Evolutionary conservation across 2,329 filamentous ascomycete genomes (phyloP).

Genomic region (Chrysosporium queenslandicum): DNA sequence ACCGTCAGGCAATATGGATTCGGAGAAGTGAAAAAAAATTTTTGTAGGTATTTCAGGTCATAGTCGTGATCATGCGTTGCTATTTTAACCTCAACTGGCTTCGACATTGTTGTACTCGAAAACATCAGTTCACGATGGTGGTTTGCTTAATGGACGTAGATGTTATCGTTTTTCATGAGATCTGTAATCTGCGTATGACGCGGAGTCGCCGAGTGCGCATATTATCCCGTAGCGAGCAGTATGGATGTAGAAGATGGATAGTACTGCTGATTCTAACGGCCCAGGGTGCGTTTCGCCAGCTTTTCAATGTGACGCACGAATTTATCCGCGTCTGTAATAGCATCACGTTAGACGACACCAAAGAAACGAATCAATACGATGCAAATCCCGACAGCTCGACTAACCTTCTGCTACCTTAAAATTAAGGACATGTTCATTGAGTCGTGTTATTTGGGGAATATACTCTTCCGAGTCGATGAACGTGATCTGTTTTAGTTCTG

Average conservation of each 20-base stretch:
- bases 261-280: background rate
- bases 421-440: slow-evolving; percentile 33
- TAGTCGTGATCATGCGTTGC: background rate
- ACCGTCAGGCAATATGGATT: no score
- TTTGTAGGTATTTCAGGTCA: no score
- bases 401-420: slow-evolving; percentile 30
- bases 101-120: background rate
- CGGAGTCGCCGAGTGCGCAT: no score
- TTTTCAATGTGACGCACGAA: slow-evolving; percentile 30
- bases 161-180: no score
- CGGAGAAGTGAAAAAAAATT: no score
- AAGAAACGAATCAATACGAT: background rate
- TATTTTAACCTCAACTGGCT: background rate
- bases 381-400: slow-evolving; percentile 15
- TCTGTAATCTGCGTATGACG: no score
- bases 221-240: no score
- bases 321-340: slow-evolving; percentile 30
- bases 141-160: no score
- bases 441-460: slow-evolving; percentile 28
- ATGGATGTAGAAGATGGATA: no score
- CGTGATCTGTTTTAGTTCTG: slow-evolving; percentile 44
- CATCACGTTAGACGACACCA: background rate
- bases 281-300: slow-evolving; percentile 14
- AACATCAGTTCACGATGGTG: background rate
- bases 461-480: slow-evolving; percentile 44